Percentiles rank a stretch among this genome's conserved stretches.
These are phyloP conservation scores for Leccinum incarnatum DNA, from an alignment of 768 basidiomycete species.

Conservation along the genomic window DNA sequence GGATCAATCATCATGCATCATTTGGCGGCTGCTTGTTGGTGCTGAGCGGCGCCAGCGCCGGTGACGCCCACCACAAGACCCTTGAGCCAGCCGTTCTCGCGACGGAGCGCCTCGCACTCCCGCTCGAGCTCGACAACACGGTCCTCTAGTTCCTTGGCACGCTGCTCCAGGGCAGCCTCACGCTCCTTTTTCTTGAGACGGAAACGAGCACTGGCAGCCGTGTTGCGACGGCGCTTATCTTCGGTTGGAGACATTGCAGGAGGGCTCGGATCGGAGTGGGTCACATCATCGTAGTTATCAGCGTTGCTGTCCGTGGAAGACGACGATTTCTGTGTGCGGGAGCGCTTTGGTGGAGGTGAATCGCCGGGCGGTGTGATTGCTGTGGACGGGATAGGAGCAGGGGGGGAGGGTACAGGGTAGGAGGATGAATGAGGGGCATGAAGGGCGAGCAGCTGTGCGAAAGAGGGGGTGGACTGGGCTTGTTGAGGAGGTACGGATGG, in stretches of 20 bases:
- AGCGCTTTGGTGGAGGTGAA: constrained; percentile 43
- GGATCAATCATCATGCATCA: too few relatives aligned
- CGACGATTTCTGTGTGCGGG: constrained; percentile 54
- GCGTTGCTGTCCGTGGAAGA: constrained; percentile 22
- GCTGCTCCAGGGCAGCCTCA: constrained; percentile 82
- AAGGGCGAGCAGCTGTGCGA: constrained; percentile 69
- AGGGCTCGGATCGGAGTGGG: constrained; percentile 9
- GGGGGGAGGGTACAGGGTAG: constrained; percentile 18
- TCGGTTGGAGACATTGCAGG: constrained; percentile 56
- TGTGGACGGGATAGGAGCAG: constrained; percentile 12
- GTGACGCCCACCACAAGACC: constrained; percentile 87
- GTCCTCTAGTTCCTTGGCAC: constrained; percentile 79
- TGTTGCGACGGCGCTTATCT: constrained; percentile 93
- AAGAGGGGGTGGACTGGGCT: constrained; percentile 43
- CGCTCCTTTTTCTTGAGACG: constrained; percentile 95
- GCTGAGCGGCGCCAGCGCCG: constrained; percentile 51
- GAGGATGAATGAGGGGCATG: constrained; percentile 41
- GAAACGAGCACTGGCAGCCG: constrained; percentile 90
- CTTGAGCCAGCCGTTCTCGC: constrained; percentile 93
- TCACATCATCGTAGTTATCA: constrained; percentile 21
- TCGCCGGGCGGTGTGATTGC: constrained; percentile 13
- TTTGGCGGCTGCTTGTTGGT: constrained; percentile 23
- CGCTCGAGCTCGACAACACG: constrained; percentile 81
- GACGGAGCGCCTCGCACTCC: constrained; percentile 83
- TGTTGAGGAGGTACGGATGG: constrained; percentile 28